Conservation (phyloP, 148 eudicot genomes). For the Talinum fruticosum region DNA sequence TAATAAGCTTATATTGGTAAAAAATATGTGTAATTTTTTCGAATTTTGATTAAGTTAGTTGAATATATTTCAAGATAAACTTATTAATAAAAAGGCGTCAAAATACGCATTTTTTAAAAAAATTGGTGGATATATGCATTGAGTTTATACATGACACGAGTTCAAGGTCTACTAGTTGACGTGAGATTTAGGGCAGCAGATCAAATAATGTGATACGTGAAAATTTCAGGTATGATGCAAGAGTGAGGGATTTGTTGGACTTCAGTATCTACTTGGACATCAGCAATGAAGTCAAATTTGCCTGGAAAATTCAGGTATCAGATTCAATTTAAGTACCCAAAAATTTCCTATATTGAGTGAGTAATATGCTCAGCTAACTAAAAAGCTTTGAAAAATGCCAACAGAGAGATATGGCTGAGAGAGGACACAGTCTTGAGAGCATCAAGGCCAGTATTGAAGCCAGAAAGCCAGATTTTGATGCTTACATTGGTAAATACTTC, state of each 20-base stretch:
- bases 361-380: background rate
- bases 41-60: too few relatives aligned
- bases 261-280: conserved; percentile 97
- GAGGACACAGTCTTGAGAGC: conserved; percentile 99
- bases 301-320: conserved; percentile 95
- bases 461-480: conserved; percentile 95
- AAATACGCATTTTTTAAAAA: too few relatives aligned
- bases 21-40: too few relatives aligned
- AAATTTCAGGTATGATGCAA: conserved; percentile 60
- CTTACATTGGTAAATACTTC: conserved; percentile 72
- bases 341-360: background rate
- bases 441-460: conserved; percentile 99
- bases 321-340: background rate
- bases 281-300: conserved; percentile 91
- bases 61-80: too few relatives aligned
- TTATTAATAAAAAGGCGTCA: too few relatives aligned
- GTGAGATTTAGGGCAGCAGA: too few relatives aligned
- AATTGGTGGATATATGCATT: too few relatives aligned
- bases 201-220: too few relatives aligned
- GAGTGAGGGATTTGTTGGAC: conserved; percentile 91
- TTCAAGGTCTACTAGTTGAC: too few relatives aligned
- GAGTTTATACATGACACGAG: too few relatives aligned
- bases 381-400: background rate
- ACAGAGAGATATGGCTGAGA: conserved; percentile 99
- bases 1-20: too few relatives aligned